Base-by-base conservation (phyloP, 2,329 filamentous ascomycete genomes). In the Amesomyces nigricolor region DNA sequence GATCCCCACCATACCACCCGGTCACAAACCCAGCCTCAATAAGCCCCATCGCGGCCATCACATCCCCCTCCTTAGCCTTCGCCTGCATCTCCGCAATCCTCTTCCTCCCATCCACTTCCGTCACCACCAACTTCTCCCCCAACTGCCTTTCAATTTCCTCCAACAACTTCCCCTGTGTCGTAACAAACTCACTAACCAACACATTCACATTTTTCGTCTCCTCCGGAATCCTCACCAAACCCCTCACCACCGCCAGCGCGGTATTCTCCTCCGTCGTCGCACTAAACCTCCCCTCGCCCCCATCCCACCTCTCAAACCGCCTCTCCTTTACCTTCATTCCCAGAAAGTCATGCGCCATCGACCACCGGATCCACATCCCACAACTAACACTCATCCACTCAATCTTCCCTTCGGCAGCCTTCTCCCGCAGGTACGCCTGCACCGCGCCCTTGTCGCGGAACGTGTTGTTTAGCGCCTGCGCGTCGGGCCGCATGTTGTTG, bases 71-170 rank as follows among this genome's bases (percentile, higher is more conserved):
- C 22, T 26, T 26, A 6, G 51, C 57, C 9, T 57, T 57, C 2
- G 62, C 65, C 11, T 61, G 61, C 58, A 70, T 67, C 55, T 68
- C 62, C 50, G 62, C 53, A 45, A 68, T 64, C 29, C 51, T 35
- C n/a, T 58, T 58, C 3, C 55, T 35, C 45, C 64, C 67, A 32
- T 69, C 59, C 35, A 71, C 38, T 2, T 32, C 61, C 40, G 68
- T 65, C 1, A 58, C 62, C 3, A 44, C 38, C 48, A 68, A 68
- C 40, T 74, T 73, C n/a, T 75, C 68, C 2, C 76, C 72, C 56
- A 78, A 74, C 5, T 76, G 71, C 11, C 73, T 71, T 63, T 81
- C 78, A 2, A 80, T 67, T 8, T 77, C 74, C 49, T 76, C 76
- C 42, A 79, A 59, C 11, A 72, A 45, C 53, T 68, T 61, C 39